Conservation (phyloP, 1,284 basidiomycete species). For the Sanghuangporus weigelae region DNA sequence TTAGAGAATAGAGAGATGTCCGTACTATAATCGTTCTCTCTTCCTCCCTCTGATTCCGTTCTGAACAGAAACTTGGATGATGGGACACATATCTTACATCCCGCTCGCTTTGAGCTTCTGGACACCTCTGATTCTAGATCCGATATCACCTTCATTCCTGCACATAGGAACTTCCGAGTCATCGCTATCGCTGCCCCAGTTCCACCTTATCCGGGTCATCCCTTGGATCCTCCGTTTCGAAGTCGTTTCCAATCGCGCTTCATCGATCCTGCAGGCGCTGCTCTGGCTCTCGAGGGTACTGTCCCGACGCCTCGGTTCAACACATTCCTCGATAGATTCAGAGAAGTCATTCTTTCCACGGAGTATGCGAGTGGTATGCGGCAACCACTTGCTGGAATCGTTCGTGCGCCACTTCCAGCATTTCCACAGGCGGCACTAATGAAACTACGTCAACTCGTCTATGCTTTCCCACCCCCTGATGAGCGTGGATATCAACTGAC, state of each 20-base stretch:
- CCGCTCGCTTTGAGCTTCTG: constrained; percentile 48
- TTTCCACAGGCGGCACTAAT: constrained; percentile 59
- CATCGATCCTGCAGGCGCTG: constrained; percentile 51
- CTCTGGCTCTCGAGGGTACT: constrained; percentile 38
- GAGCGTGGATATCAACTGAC: constrained; percentile 24
- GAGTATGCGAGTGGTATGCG: constrained; percentile 56
- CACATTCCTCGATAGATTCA: constrained; percentile 34
- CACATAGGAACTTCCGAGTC: constrained; percentile 58
- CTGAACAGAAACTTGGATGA: constrained; percentile 55
- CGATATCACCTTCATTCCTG: constrained; percentile 43
- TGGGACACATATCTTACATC: constrained; percentile 67
- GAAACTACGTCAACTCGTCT: constrained; percentile 42
- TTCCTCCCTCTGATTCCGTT: not conserved
- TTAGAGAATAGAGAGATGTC: constrained; percentile 66
- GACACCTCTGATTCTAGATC: constrained; percentile 25
- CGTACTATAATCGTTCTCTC: constrained; percentile 13
- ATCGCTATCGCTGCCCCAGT: constrained; percentile 63
- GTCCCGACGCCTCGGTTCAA: not conserved
- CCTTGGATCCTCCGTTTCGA: constrained; percentile 62
- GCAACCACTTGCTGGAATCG: constrained; percentile 44
- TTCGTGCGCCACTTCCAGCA: constrained; percentile 45
- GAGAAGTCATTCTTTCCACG: constrained; percentile 51
- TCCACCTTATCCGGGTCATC: constrained; percentile 60
- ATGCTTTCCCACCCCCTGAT: constrained; percentile 43
- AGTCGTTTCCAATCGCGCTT: constrained; percentile 66